These are phyloP conservation scores for Papiliotrema flavescens DNA, from an alignment of 1,284 basidiomycete genomes.

Conservation along the genomic window DNA sequence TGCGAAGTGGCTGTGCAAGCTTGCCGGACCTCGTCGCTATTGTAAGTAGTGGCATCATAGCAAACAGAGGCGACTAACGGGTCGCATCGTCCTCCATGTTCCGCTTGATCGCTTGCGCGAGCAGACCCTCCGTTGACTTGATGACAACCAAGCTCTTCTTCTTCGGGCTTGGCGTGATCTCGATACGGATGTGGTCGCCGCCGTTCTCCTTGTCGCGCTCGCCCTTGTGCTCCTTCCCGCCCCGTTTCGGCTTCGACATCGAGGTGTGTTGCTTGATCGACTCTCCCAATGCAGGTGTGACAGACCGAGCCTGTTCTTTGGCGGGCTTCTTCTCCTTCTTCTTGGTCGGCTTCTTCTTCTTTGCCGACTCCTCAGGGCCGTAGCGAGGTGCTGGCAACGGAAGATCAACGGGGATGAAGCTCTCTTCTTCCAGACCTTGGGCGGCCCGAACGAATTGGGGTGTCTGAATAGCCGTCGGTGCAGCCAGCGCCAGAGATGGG, in stretches of 20 bases:
- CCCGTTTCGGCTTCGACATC: slow-evolving; percentile 4
- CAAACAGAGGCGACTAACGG: slow-evolving; percentile 18
- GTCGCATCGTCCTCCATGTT: slow-evolving; percentile 26
- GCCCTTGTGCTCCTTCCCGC: background rate
- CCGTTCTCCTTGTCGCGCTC: background rate
- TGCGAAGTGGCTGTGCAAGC: slow-evolving; percentile 28
- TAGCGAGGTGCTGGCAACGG: no score
- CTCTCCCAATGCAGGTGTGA: slow-evolving; percentile 33
- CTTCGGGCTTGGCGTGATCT: background rate
- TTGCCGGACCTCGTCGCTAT: slow-evolving; percentile 34
- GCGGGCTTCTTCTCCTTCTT: slow-evolving; percentile 12
- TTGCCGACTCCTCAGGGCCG: background rate
- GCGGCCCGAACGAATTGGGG: slow-evolving; percentile 46
- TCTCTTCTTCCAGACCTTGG: no score
- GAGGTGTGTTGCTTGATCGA: slow-evolving; percentile 39
- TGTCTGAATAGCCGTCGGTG: slow-evolving; percentile 35
- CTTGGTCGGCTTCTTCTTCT: slow-evolving; percentile 4
- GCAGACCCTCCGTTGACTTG: slow-evolving; percentile 16
- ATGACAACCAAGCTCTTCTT: slow-evolving; percentile 18
- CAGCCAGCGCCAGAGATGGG: slow-evolving; percentile 26
- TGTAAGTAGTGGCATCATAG: slow-evolving; percentile 2
- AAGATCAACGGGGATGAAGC: no score
- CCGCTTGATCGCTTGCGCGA: slow-evolving; percentile 8
- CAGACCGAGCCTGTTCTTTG: slow-evolving; percentile 5
- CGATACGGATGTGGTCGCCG: background rate